These are phyloP conservation scores for Aspergillus sp. DNA, from an alignment of 2,329 filamentous ascomycete genomes.

Conservation along the genomic window DNA sequence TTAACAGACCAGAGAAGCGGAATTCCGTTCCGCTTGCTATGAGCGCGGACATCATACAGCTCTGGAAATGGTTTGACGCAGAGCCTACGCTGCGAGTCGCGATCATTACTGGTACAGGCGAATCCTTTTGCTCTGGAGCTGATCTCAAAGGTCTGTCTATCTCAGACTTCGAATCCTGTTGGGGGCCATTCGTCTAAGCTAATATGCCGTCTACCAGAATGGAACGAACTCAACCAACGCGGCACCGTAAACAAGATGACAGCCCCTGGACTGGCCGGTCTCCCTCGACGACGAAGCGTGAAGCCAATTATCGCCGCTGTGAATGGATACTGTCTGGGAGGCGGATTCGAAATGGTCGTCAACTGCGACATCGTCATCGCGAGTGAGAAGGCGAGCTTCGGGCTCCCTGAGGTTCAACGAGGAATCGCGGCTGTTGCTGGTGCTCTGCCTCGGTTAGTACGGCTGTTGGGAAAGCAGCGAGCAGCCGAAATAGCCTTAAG, in stretches of 20 bases:
- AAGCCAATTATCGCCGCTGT: slow-evolving; percentile 77
- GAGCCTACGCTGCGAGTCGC: slow-evolving; percentile 62
- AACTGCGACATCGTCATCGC: slow-evolving; percentile 67
- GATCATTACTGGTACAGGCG: slow-evolving; percentile 62
- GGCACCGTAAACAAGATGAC: slow-evolving; percentile 35
- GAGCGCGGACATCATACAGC: slow-evolving; percentile 43
- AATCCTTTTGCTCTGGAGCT: slow-evolving; percentile 68
- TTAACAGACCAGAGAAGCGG: slow-evolving; percentile 41
- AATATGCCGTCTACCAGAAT: slow-evolving; percentile 41
- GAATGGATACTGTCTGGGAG: slow-evolving; percentile 72
- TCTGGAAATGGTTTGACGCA: slow-evolving; percentile 63
- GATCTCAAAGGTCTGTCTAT: slow-evolving; percentile 56
- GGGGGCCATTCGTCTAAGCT: not conserved
- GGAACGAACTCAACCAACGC: slow-evolving; percentile 49
- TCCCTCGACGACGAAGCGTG: slow-evolving; percentile 65
- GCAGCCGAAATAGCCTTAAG: slow-evolving; percentile 71
- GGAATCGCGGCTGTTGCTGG: slow-evolving; percentile 72
- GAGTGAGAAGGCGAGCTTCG: slow-evolving; percentile 58
- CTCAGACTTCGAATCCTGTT: not conserved
- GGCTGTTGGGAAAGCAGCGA: slow-evolving; percentile 66
- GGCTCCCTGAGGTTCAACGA: slow-evolving; percentile 68
- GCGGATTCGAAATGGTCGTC: slow-evolving; percentile 73
- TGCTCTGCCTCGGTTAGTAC: slow-evolving; percentile 65
- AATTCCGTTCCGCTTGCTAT: slow-evolving; percentile 45
- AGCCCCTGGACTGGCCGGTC: slow-evolving; percentile 61